These are phyloP conservation scores for Microbotryomycetes sp. DNA, from an alignment of 1,284 basidiomycete species.

Conservation along the genomic window DNA sequence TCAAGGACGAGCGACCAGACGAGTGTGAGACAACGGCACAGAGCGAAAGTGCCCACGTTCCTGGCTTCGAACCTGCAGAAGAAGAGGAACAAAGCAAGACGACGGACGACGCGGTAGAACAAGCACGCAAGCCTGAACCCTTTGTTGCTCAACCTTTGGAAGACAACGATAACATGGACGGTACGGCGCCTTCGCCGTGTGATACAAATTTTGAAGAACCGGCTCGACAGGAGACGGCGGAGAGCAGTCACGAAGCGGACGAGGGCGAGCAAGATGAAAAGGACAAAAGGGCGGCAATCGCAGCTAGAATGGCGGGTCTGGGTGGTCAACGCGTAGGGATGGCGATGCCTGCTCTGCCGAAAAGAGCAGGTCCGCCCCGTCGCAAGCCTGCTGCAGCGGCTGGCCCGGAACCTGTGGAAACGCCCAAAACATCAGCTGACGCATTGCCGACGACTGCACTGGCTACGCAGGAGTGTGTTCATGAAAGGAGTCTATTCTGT, in stretches of 20 bases:
- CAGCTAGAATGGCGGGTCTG: background rate
- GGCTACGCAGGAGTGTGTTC: background rate
- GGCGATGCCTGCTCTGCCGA: conserved; percentile 7
- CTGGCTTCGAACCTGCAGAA: conserved; percentile 18
- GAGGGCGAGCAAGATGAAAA: conserved; percentile 13
- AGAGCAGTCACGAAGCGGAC: background rate
- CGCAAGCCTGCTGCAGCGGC: background rate
- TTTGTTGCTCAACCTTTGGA: conserved; percentile 30
- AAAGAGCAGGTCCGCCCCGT: conserved; percentile 16
- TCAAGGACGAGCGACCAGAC: conserved; percentile 40
- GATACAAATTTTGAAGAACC: conserved; percentile 21
- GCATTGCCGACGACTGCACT: background rate
- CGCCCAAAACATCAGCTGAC: background rate
- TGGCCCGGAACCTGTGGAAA: background rate
- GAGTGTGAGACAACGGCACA: conserved; percentile 29
- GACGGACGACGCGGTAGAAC: background rate
- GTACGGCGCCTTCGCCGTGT: conserved; percentile 22
- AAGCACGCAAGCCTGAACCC: conserved; percentile 30
- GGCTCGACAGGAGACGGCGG: conserved; percentile 4
- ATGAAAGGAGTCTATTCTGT: no score
- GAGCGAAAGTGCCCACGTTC: conserved; percentile 9
- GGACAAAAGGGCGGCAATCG: background rate
- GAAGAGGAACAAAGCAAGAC: background rate
- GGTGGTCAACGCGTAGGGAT: background rate
- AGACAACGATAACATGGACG: conserved; percentile 18